Percentiles rank a stretch among this genome's conserved stretches.
Evolutionary conservation across 2,329 filamentous ascomycete species (phyloP).

Genomic region (Drechmeria coniospora): DNA sequence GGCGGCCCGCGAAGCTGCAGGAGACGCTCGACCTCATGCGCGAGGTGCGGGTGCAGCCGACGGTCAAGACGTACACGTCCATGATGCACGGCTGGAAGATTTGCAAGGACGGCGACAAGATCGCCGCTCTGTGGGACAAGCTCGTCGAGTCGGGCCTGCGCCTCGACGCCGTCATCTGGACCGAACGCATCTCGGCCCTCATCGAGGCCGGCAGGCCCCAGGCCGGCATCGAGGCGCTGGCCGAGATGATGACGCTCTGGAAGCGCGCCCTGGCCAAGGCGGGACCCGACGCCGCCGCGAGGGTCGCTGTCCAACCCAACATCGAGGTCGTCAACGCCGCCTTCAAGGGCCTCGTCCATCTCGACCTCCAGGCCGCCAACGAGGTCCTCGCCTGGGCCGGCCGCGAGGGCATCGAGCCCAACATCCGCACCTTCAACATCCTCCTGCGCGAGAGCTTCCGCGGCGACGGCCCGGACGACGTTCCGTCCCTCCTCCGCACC

Average conservation of each 20-base stretch:
- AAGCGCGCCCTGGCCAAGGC: slow-evolving; percentile 16
- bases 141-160: slow-evolving; percentile 40
- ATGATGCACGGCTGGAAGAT: slow-evolving; percentile 58
- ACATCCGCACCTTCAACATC: slow-evolving; percentile 50
- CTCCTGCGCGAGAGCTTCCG: slow-evolving; percentile 47
- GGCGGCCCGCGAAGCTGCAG: slow-evolving; percentile 13
- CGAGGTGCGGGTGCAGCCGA: slow-evolving; percentile 37
- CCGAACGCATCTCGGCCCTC: slow-evolving; percentile 50
- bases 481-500: slow-evolving; percentile 34
- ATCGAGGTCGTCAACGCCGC: slow-evolving; percentile 56
- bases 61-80: slow-evolving; percentile 50
- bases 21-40: slow-evolving; percentile 27
- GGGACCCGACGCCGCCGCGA: slow-evolving; percentile 12
- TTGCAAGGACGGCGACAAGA: slow-evolving; percentile 38
- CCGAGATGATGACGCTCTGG: slow-evolving; percentile 52
- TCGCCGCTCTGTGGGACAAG: slow-evolving; percentile 52
- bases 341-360: slow-evolving; percentile 43
- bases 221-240: slow-evolving; percentile 45
- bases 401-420: slow-evolving; percentile 36
- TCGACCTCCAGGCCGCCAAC: slow-evolving; percentile 32
- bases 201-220: slow-evolving; percentile 38
- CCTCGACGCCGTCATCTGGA: slow-evolving; percentile 55
- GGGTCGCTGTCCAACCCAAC: slow-evolving; percentile 37
- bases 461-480: slow-evolving; percentile 28
- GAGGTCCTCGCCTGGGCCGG: slow-evolving; percentile 44